These are phyloP conservation scores for Geranium brycei DNA, from an alignment of 345 rosid species.

Conservation along the genomic window DNA sequence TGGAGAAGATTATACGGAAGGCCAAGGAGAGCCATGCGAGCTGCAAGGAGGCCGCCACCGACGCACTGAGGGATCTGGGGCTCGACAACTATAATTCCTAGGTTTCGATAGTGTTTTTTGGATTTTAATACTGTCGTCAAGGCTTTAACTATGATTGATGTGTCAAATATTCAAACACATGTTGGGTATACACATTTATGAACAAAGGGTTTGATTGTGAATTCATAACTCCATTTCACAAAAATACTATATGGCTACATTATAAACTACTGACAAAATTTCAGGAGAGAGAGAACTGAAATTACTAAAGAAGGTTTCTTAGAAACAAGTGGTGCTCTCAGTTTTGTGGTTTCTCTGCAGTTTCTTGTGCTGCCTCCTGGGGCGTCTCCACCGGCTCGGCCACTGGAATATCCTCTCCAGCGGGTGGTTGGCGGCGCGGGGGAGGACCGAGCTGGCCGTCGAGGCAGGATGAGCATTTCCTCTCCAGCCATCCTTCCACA, in stretches of 20 bases:
- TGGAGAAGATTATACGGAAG: slow-evolving; percentile 55
- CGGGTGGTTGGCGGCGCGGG: slow-evolving; percentile 18
- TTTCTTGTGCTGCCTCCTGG: not conserved
- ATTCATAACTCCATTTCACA: too few species aligned
- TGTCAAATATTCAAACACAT: too few species aligned
- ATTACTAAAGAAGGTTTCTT: too few species aligned
- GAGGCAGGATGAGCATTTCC: slow-evolving; percentile 54
- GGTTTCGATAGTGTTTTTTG: not conserved
- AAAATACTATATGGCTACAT: too few species aligned
- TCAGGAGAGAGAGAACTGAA: too few species aligned
- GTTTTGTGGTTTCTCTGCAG: not conserved
- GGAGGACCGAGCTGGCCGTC: slow-evolving; percentile 35
- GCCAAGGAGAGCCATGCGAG: slow-evolving; percentile 59
- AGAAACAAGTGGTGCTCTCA: not conserved
- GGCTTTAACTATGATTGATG: too few species aligned
- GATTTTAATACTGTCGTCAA: too few species aligned
- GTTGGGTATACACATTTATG: too few species aligned
- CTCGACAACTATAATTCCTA: slow-evolving; percentile 62
- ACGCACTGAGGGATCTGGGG: slow-evolving; percentile 85
- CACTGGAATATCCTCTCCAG: not conserved
- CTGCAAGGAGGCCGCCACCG: slow-evolving; percentile 73
- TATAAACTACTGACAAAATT: too few species aligned
- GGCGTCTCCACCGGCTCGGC: not conserved
- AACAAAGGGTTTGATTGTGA: too few species aligned
- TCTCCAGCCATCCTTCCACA: slow-evolving; percentile 57